Evolutionary conservation across 192 early-diverging fungal genomes (phyloP).

Genomic region (Coemansia sp.): DNA sequence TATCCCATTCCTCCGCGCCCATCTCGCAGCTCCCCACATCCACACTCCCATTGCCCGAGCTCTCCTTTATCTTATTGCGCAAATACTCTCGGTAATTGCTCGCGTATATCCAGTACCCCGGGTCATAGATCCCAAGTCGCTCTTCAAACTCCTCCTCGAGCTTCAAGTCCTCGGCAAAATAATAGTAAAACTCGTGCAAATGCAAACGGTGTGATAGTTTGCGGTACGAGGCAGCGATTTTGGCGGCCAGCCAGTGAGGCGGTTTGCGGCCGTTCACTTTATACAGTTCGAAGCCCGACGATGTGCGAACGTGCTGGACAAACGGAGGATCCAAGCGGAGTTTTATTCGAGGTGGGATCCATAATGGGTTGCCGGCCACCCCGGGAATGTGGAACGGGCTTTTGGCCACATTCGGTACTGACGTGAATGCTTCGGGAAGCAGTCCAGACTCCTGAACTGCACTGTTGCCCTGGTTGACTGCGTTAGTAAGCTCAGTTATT

Average conservation of each 20-base stretch:
- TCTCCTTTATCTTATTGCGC: constrained; percentile 26
- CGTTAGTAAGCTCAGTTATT: constrained; percentile 15
- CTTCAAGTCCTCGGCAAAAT: constrained; percentile 33
- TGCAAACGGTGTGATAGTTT: constrained; percentile 7
- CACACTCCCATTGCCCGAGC: background rate
- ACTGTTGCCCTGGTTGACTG: constrained; percentile 26
- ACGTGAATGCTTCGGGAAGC: constrained; percentile 36
- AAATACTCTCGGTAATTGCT: constrained; percentile 49
- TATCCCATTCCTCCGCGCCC: background rate
- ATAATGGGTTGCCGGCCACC: constrained; percentile 34
- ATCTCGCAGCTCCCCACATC: background rate
- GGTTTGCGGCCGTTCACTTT: constrained; percentile 46
- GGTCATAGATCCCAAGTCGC: constrained; percentile 36
- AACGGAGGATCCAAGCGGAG: constrained; percentile 36
- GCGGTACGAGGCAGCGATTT: constrained; percentile 27
- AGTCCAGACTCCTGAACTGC: constrained; percentile 22
- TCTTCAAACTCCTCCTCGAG: constrained; percentile 53
- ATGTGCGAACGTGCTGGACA: constrained; percentile 43
- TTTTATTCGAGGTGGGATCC: constrained; percentile 35
- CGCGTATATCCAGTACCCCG: constrained; percentile 42
- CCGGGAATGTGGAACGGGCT: constrained; percentile 21
- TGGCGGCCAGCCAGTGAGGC: constrained; percentile 39
- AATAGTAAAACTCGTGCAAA: constrained; percentile 40
- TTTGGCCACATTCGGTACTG: constrained; percentile 9
- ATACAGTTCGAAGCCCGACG: constrained; percentile 38